Percentiles rank a stretch among this genome's conserved stretches.
Evolutionary conservation across 495 filamentous ascomycete species (phyloP).

Genomic region (Bombardia bombarda): DNA sequence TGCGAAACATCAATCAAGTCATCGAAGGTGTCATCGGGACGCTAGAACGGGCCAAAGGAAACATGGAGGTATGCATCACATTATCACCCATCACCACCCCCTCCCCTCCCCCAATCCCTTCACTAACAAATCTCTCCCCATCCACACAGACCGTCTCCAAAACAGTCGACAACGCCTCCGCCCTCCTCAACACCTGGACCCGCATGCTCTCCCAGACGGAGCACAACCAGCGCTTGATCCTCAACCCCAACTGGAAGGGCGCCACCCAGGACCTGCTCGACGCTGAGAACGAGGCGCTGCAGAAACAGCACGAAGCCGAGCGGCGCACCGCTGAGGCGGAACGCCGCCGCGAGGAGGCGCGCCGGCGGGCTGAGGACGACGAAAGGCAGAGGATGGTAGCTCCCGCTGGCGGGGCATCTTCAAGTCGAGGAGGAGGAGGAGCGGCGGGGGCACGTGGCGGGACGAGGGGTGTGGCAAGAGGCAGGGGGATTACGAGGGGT

Average conservation of each 20-base stretch:
- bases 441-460: constrained; percentile 9
- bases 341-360: constrained; percentile 62
- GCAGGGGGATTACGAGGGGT: too few species aligned
- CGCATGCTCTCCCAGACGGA: constrained; percentile 93
- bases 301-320: constrained; percentile 65
- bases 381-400: constrained; percentile 43
- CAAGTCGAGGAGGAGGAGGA: constrained; percentile 19
- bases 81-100: background rate
- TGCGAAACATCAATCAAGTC: constrained; percentile 76
- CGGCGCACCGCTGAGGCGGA: constrained; percentile 67
- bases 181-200: constrained; percentile 92
- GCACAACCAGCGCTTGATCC: constrained; percentile 87
- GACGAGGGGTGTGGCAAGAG: too few species aligned
- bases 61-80: constrained; percentile 70
- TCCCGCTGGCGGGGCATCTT: constrained; percentile 12
- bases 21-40: constrained; percentile 78
- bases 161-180: constrained; percentile 82
- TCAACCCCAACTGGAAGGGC: constrained; percentile 85
- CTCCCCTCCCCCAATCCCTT: background rate
- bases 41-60: constrained; percentile 71
- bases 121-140: background rate
- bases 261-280: constrained; percentile 76
- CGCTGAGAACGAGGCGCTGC: constrained; percentile 65
- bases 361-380: constrained; percentile 63
- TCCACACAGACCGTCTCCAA: constrained; percentile 63